Percentiles rank a stretch among this genome's conserved stretches.
Conservation (phyloP, 129 eudicot species). For the Chrysanthemum seticuspe region DNA sequence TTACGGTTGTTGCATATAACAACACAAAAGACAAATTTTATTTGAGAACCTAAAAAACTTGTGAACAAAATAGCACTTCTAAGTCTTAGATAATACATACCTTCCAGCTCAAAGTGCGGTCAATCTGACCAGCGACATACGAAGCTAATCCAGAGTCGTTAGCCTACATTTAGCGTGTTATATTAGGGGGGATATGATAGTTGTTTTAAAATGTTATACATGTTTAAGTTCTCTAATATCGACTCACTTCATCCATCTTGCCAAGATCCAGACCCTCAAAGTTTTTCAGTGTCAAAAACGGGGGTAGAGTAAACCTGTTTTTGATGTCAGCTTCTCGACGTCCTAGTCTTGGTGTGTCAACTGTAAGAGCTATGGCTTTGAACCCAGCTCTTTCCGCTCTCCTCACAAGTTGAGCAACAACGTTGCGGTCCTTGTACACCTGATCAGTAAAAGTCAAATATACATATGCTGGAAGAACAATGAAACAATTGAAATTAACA, state of each 20-base stretch:
- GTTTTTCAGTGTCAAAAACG: slow-evolving; percentile 71
- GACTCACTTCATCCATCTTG: slow-evolving; percentile 81
- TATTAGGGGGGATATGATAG: slow-evolving; percentile 4
- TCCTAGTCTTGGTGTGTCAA: slow-evolving; percentile 83
- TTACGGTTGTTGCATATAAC: not conserved
- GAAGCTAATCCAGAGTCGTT: slow-evolving; percentile 83
- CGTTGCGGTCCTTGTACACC: slow-evolving; percentile 82
- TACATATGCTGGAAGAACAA: too few relatives aligned
- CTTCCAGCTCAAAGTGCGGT: slow-evolving; percentile 90
- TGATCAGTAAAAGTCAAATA: slow-evolving; percentile 14
- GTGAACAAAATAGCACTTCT: too few relatives aligned
- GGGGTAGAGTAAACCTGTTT: slow-evolving; percentile 81
- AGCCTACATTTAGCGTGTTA: slow-evolving; percentile 42
- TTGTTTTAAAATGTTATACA: not conserved
- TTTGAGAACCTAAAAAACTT: too few relatives aligned
- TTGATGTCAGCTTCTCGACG: slow-evolving; percentile 89
- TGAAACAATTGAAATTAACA: not conserved
- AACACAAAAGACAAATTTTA: not conserved
- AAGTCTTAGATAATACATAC: slow-evolving; percentile 23
- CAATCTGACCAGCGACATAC: slow-evolving; percentile 86
- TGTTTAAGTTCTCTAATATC: not conserved
- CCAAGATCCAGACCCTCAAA: slow-evolving; percentile 83
- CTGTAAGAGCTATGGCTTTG: slow-evolving; percentile 87
- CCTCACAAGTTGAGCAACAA: slow-evolving; percentile 73
- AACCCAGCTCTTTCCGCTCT: slow-evolving; percentile 87